Conservation (phyloP, 345 rosid species). For the Citrus trifoliata region DNA sequence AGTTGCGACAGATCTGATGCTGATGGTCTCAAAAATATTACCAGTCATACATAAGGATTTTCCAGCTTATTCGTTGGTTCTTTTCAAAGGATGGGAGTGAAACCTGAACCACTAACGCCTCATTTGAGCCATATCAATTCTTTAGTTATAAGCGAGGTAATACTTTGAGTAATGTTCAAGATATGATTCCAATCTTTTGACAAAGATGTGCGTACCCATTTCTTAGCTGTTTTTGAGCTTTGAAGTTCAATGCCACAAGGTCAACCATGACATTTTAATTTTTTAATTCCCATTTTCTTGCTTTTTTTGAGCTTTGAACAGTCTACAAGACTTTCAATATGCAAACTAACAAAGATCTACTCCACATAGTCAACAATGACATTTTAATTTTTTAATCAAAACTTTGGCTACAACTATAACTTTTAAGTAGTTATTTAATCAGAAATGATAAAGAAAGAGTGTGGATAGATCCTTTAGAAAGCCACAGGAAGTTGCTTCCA, state of each 20-base stretch:
- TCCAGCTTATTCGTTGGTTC: background rate
- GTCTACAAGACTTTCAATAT: background rate
- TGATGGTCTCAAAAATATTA: background rate
- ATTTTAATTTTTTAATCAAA: background rate
- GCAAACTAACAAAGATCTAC: background rate
- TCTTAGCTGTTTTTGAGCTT: background rate
- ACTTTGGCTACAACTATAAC: background rate
- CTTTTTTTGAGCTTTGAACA: background rate
- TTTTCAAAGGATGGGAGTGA: background rate
- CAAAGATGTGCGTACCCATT: background rate
- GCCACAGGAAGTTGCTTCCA: background rate
- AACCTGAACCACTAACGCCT: background rate
- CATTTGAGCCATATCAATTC: background rate
- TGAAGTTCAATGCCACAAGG: background rate
- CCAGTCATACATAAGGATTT: background rate
- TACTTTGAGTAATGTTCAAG: background rate
- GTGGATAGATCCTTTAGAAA: background rate
- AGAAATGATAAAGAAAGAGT: background rate
- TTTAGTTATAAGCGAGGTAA: background rate
- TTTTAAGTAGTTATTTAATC: background rate
- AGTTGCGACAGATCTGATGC: background rate
- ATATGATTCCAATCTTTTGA: background rate
- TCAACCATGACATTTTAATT: background rate
- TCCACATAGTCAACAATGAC: background rate
- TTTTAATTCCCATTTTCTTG: background rate